These are phyloP conservation scores for Baeospora myosura DNA, from an alignment of 1,284 basidiomycete genomes.

Conservation along the genomic window DNA sequence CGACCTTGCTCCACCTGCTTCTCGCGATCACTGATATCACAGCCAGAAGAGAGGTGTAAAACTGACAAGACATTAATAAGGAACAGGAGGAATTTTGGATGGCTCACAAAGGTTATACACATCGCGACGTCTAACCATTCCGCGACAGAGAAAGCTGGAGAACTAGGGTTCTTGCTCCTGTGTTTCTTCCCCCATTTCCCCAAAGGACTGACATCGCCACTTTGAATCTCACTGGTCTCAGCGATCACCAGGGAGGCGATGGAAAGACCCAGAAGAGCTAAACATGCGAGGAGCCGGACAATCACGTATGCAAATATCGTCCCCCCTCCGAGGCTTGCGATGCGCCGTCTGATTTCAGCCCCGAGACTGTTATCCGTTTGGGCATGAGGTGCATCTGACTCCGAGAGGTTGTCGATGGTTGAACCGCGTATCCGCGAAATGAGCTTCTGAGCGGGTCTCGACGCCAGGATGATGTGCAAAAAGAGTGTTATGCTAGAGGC, in stretches of 20 bases:
- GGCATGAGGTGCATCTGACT: background rate
- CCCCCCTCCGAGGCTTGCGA: background rate
- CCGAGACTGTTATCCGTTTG: background rate
- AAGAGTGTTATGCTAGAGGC: background rate
- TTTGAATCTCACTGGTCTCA: background rate
- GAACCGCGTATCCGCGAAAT: background rate
- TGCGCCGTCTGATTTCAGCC: background rate
- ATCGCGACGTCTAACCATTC: slow-evolving; percentile 2
- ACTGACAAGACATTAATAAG: too few relatives aligned
- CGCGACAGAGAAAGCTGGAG: background rate
- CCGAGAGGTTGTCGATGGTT: background rate
- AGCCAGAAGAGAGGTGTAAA: background rate
- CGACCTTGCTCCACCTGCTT: background rate
- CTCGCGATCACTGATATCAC: background rate
- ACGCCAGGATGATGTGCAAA: background rate
- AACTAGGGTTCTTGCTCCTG: background rate
- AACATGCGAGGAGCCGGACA: background rate
- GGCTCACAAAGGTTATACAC: background rate
- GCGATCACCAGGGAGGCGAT: background rate
- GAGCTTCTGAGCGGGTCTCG: background rate
- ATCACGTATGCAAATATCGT: background rate
- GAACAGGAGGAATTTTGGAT: background rate
- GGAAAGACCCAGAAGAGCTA: background rate
- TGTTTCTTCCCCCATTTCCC: slow-evolving; percentile 1
- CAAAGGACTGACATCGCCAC: background rate